Evolutionary conservation across 805 yeast species (phyloP), one percentile per base, ranked within the genome.

Genomic region (Candida taoyuanica): DNA sequence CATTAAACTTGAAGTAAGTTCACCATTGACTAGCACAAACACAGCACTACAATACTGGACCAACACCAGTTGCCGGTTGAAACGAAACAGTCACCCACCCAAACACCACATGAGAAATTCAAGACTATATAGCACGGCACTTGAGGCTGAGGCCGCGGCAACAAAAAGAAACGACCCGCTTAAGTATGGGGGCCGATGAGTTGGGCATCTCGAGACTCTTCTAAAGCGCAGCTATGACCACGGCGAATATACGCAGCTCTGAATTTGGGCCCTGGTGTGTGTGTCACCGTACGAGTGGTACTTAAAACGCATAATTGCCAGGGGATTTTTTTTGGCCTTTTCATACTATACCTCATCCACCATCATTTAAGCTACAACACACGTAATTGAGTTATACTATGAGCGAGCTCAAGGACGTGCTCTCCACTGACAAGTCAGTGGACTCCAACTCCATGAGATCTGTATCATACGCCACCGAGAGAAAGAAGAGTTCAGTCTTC

Each of bases 111-210:
- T 21, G 24, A 21, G 24, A 7, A 24, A n/a, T n/a, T n/a, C n/a
- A n/a, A n/a, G n/a, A n/a, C n/a, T n/a, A n/a, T n/a, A n/a, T n/a
- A n/a, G n/a, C 29, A 17, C 37, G 37, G 37, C 37, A 21, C 37
- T 13, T 8, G 5, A 17, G n/a, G 20, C 13, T 5, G 30, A 18
- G 21, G 16, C 28, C 37, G 33, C 37, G 42, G 42, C 42, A 40
- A 35, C 21, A 37, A 36, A 41, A 31, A 33, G 39, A 37, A 33
- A 33, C 15, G 36, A n/a, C 33, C 25, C 24, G 34, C 37, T 23
- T 23, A 36, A n/a, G n/a, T n/a, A n/a, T n/a, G n/a, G n/a, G n/a
- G n/a, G n/a, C n/a, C n/a, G n/a, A n/a, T n/a, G n/a, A n/a, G n/a
- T n/a, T n/a, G n/a, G n/a, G n/a, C n/a, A n/a, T n/a, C n/a, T n/a